Base-by-base conservation (phyloP, 805 yeast genomes). In the Wickerhamiella qilinensis region DNA sequence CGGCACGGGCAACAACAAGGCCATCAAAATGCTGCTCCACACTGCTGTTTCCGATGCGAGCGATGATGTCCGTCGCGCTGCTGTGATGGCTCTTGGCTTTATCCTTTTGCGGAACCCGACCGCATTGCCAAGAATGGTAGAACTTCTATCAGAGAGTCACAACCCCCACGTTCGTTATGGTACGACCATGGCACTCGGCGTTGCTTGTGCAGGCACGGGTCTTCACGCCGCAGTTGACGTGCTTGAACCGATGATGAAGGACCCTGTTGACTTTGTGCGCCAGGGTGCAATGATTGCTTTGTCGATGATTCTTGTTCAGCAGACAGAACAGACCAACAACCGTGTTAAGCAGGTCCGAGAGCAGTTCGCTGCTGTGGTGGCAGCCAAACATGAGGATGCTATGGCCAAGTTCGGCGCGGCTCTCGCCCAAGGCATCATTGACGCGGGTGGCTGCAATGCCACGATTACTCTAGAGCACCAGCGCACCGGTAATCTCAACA, bases 91-190 rank as follows among this genome's bases (percentile, higher is more conserved):
- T 6, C 69, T 91, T 38, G 98, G 98, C 17, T 91, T 91, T 60
- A 77, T 91, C 35, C 67, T 91, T 48, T 68, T 88, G 43, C 81
- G 94, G 54, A 93, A 86, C 56, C 82, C 84, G 58, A 76, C 85
- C 14, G 85, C 94, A 0, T 88, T 91, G 17, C 98, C 98, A 41
- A 79, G 93, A 48, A 80, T 91, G 63, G 96, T 91, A 29, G 94
- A 88, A 57, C 67, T 91, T 41, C 68, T 91, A 49, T 74, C 94
- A 0, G 94, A 85, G 59, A 82, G 94, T 1, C 96, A 91, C 59
- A 91, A 91, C 57, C 94, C 98, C 12, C 96, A 91, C 56, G 97
- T 91, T 28, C 81, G 98, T 58, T 91, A 91, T 56, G 98, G 98
- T 64, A 82, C 96, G 24, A 94, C 97, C 2, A 67, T 91, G 74